These are phyloP conservation scores for Termitomyces sp. DNA, from an alignment of 1,284 basidiomycete genomes.

Conservation along the genomic window DNA sequence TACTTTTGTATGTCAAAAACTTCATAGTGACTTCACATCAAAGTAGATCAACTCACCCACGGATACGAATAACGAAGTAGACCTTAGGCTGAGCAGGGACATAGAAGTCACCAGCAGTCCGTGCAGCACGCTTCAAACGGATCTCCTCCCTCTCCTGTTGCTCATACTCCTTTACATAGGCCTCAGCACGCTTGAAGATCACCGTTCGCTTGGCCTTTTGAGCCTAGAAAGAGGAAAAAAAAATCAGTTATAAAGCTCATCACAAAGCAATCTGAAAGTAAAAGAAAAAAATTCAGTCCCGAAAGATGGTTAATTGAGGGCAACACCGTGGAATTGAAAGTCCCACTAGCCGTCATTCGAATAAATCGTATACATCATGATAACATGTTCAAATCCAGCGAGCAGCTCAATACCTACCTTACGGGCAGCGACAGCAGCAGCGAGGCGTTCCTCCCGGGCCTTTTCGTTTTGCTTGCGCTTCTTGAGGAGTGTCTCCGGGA, in stretches of 20 bases:
- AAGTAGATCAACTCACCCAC: conserved; percentile 60
- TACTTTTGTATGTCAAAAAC: conserved; percentile 51
- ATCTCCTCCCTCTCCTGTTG: conserved; percentile 94
- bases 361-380: conserved; percentile 80
- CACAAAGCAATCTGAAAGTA: conserved; percentile 1
- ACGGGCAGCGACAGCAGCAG: conserved; percentile 80
- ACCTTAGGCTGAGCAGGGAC: conserved; percentile 96
- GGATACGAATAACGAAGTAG: conserved; percentile 96
- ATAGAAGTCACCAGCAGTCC: conserved; percentile 93
- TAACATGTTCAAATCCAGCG: conserved; percentile 17
- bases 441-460: conserved; percentile 92
- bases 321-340: conserved; percentile 57
- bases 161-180: conserved; percentile 97
- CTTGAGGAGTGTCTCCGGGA: conserved; percentile 98
- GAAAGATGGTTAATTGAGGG: conserved; percentile 95
- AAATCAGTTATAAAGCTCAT: conserved; percentile 9
- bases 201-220: conserved; percentile 90
- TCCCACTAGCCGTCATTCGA: conserved; percentile 69
- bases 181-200: conserved; percentile 99
- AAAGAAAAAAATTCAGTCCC: conserved; percentile 62
- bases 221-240: conserved; percentile 48
- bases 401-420: conserved; percentile 65
- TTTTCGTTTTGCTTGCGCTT: conserved; percentile 99
- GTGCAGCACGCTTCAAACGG: conserved; percentile 90
- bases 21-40: neutral